Conservation (phyloP, 768 basidiomycete species). For the Boletus sp. region DNA sequence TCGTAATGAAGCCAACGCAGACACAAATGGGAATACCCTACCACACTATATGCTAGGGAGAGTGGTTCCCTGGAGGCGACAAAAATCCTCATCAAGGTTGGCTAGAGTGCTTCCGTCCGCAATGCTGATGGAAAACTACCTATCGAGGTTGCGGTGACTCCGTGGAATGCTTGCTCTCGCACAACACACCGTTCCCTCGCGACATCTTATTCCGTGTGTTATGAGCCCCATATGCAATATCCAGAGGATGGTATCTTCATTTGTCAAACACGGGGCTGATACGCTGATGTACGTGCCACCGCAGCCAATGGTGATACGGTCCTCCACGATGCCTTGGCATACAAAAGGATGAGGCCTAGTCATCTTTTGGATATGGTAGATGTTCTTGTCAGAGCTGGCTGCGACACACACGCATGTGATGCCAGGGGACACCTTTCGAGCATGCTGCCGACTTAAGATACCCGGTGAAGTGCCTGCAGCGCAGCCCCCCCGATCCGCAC, state of each 20-base stretch:
- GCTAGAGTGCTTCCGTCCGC: neutral
- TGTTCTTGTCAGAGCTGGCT: no score
- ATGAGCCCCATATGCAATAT: accelerated
- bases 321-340: neutral
- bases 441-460: no score
- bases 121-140: neutral
- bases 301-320: neutral
- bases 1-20: neutral
- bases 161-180: neutral
- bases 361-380: no score
- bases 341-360: no score
- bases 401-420: no score
- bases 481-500: no score
- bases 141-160: neutral
- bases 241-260: neutral
- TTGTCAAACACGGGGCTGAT: neutral
- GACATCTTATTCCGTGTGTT: neutral
- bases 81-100: neutral
- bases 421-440: no score
- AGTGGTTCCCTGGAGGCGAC: neutral
- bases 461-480: no score
- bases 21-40: neutral
- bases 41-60: neutral
- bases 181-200: neutral
- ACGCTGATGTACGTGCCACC: neutral